phyloP scores from a whole-genome alignment of 164 flowering plant genomes.

The Dillenia suffruticosa region DNA sequence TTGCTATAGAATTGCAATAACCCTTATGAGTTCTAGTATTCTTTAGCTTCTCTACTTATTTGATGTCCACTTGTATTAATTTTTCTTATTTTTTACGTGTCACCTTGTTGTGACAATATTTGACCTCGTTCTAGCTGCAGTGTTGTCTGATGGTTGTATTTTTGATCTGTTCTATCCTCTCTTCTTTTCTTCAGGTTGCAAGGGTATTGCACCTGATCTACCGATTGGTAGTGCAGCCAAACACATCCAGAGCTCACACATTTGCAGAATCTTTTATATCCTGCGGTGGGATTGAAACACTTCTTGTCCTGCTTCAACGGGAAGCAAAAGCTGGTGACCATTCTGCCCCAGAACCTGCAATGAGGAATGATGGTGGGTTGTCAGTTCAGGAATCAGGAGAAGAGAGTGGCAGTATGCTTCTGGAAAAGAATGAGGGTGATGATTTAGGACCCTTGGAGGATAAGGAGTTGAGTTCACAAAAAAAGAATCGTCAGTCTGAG shows the following conservation, averaged over 20 bases:
- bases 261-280: slow-evolving; percentile 89
- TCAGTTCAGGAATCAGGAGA: slow-evolving; percentile 18
- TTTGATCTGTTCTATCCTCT: slow-evolving; percentile 2
- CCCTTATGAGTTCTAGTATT: no score
- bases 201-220: slow-evolving; percentile 88
- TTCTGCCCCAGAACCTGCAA: slow-evolving; percentile 25
- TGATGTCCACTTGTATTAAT: no score
- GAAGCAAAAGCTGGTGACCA: slow-evolving; percentile 87
- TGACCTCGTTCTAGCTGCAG: no score
- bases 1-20: no score
- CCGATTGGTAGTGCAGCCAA: slow-evolving; percentile 94
- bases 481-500: slow-evolving; percentile 26
- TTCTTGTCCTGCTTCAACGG: slow-evolving; percentile 87
- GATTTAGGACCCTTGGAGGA: slow-evolving; percentile 26
- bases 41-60: no score
- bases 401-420: slow-evolving; percentile 12
- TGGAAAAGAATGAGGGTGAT: slow-evolving; percentile 24
- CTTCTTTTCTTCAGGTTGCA: slow-evolving; percentile 59
- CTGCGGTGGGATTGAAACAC: slow-evolving; percentile 92
- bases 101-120: no score
- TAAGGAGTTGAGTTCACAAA: slow-evolving; percentile 25
- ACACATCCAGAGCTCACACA: slow-evolving; percentile 76
- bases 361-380: slow-evolving; percentile 17
- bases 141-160: slow-evolving; percentile 3
- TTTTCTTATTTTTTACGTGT: no score